Base-by-base conservation (phyloP, 2,329 filamentous ascomycete genomes). In the Colletotrichum sansevieriae region DNA sequence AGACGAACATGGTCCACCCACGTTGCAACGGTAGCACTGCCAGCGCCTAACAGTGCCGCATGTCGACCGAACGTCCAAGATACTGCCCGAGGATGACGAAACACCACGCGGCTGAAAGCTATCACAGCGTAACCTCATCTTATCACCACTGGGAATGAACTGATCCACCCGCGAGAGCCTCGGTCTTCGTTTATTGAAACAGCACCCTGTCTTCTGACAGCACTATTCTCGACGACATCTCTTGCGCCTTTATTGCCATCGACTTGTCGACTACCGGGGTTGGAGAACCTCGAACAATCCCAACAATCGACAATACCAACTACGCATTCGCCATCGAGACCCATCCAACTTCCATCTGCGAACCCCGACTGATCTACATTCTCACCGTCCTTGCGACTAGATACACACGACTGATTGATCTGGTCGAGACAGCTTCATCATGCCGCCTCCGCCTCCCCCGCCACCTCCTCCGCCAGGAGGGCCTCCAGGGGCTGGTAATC, bases 391-490 rank as follows among this genome's bases (percentile, higher is more conserved):
- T 12, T n/a, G 25, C 13, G 33, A 65, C 9, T 46, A n/a, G 11
- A 47, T 39, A 64, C 11, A 25, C 18, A 10, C 20, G 18, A 7
- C 7, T 8, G 22, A 15, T 33, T 4, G 54, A 54, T 10, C 7
- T 20, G n/a, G 47, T 8, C 43, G 25, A 43, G n/a, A 55, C 52
- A 59, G n/a, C 35, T 51, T 68, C 71, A 68, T 15, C 49, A 81
- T 81, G 80, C 81, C 78, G 71, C 76, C 91, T 62, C 91, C 92
- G 3, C 91, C 92, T 11, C 92, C 91, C 2, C 92, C 92, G 39
- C 92, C 90, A 46, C 88, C 90, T 56, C 92, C 91, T 51, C 90
- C 90, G 54, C 79, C 81, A 43, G 76, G 76, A 55, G 74, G 73
- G 47, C 58, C 72, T 39, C 71, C 72, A 41, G 62, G 67, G 57